A percentile compares a stretch with the other conserved stretches of the same genome.
These are phyloP conservation scores for Apiotrichum domesticum DNA, from an alignment of 1,284 basidiomycete species.

Conservation along the genomic window DNA sequence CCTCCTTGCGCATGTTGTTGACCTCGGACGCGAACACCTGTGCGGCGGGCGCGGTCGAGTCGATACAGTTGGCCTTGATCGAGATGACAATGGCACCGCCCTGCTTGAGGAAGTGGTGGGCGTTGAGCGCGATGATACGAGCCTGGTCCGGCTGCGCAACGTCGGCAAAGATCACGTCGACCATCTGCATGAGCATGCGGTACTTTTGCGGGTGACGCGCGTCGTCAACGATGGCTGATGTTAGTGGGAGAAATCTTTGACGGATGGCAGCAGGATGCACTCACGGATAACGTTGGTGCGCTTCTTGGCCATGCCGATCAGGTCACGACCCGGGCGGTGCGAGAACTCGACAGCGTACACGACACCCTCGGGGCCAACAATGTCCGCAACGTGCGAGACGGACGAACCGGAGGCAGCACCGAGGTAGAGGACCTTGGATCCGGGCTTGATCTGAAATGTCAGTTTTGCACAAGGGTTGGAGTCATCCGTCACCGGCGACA, in stretches of 20 bases:
- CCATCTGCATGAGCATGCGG: conserved; percentile 86
- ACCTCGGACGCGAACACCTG: conserved; percentile 88
- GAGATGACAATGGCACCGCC: conserved; percentile 90
- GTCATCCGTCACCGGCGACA: background rate
- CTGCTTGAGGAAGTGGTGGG: conserved; percentile 94
- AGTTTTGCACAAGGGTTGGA: background rate
- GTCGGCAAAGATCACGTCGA: conserved; percentile 96
- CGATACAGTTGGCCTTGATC: conserved; percentile 99
- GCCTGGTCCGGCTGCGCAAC: conserved; percentile 98
- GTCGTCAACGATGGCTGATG: conserved; percentile 87
- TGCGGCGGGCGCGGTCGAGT: conserved; percentile 85
- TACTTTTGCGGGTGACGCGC: conserved; percentile 92
- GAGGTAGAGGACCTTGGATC: conserved; percentile 94
- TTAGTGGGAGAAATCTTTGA: conserved; percentile 1
- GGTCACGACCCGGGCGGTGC: conserved; percentile 88
- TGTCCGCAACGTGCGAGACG: conserved; percentile 97
- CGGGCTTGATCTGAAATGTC: conserved; percentile 65
- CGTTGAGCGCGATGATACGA: conserved; percentile 87
- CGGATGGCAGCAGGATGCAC: background rate
- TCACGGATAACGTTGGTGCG: conserved; percentile 89
- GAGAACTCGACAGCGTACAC: conserved; percentile 99
- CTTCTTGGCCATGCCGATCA: conserved; percentile 99
- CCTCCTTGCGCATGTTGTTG: conserved; percentile 69
- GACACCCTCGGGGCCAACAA: conserved; percentile 93
- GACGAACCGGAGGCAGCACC: conserved; percentile 92